Percentiles rank a stretch among this genome's conserved stretches.
These are phyloP conservation scores for Mycena latifolia DNA, from an alignment of 768 basidiomycete species.

Conservation along the genomic window DNA sequence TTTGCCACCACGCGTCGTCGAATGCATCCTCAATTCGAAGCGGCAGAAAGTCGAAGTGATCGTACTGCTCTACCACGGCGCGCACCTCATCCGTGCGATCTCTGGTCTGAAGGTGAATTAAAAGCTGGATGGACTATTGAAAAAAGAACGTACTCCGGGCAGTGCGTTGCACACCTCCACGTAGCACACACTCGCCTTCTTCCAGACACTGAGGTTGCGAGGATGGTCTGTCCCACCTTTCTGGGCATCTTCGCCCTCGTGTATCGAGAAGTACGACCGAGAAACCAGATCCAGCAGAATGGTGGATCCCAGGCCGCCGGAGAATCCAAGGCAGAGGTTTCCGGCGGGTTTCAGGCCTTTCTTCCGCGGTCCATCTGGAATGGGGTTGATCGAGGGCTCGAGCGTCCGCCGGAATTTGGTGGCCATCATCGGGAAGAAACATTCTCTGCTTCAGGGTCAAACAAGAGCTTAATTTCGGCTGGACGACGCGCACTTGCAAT, in stretches of 20 bases:
- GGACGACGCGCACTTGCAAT: slow-evolving; percentile 75
- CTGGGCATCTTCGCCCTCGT: slow-evolving; percentile 40
- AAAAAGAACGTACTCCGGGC: slow-evolving; percentile 62
- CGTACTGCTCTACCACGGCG: slow-evolving; percentile 59
- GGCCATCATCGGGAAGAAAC: slow-evolving; percentile 73
- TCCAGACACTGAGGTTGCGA: slow-evolving; percentile 71
- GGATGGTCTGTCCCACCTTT: slow-evolving; percentile 78
- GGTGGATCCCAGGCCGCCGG: slow-evolving; percentile 85
- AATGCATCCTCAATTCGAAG: slow-evolving; percentile 83
- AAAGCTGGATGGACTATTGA: neutral
- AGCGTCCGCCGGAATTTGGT: slow-evolving; percentile 74
- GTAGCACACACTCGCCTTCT: slow-evolving; percentile 72
- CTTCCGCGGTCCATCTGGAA: slow-evolving; percentile 66
- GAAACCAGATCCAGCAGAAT: slow-evolving; percentile 78
- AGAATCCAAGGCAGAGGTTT: slow-evolving; percentile 76
- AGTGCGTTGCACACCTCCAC: slow-evolving; percentile 76
- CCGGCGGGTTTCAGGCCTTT: slow-evolving; percentile 76
- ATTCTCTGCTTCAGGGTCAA: slow-evolving; percentile 56
- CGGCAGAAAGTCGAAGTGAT: slow-evolving; percentile 68
- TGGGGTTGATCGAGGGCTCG: slow-evolving; percentile 72
- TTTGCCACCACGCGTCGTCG: slow-evolving; percentile 74
- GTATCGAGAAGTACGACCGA: slow-evolving; percentile 64
- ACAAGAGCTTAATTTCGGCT: slow-evolving; percentile 10
- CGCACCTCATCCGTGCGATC: slow-evolving; percentile 68
- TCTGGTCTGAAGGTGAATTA: slow-evolving; percentile 54